Conservation (phyloP, 345 rosid genomes). For the Raphanus raphanistrum region DNA sequence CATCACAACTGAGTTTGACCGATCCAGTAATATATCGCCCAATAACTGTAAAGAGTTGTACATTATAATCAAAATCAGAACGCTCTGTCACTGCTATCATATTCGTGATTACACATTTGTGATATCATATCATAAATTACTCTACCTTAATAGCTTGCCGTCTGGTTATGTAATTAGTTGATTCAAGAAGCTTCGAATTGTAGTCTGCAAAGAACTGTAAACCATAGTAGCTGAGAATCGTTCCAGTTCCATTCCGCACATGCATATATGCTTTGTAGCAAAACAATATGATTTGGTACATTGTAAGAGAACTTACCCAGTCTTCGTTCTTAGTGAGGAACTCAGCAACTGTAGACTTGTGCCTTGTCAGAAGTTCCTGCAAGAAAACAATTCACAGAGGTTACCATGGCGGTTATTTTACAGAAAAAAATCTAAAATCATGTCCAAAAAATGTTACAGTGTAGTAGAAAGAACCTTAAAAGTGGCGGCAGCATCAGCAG, state of each 20-base stretch:
- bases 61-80: slow-evolving; percentile 8
- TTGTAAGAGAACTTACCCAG: slow-evolving; percentile 55
- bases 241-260: not conserved
- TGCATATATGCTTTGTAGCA: not conserved
- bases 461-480: slow-evolving; percentile 60
- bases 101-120: not conserved
- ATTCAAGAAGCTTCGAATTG: slow-evolving; percentile 90
- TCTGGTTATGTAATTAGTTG: slow-evolving; percentile 88
- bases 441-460: not conserved
- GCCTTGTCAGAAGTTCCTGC: slow-evolving; percentile 95
- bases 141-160: slow-evolving; percentile 93
- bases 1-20: slow-evolving; percentile 85
- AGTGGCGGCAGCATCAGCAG: slow-evolving; percentile 89
- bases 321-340: slow-evolving; percentile 91
- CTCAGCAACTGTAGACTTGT: slow-evolving; percentile 96
- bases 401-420: not conserved
- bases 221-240: slow-evolving; percentile 17
- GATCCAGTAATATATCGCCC: slow-evolving; percentile 88
- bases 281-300: not conserved
- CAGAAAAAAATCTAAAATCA: not conserved
- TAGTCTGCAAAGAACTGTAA: slow-evolving; percentile 85
- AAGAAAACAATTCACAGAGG: slow-evolving; percentile 23
- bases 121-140: not conserved
- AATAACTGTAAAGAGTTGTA: slow-evolving; percentile 51
- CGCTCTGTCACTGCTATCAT: not conserved